Evolutionary conservation across 768 basidiomycete species (phyloP).

Genomic region (Boletus insuetus): DNA sequence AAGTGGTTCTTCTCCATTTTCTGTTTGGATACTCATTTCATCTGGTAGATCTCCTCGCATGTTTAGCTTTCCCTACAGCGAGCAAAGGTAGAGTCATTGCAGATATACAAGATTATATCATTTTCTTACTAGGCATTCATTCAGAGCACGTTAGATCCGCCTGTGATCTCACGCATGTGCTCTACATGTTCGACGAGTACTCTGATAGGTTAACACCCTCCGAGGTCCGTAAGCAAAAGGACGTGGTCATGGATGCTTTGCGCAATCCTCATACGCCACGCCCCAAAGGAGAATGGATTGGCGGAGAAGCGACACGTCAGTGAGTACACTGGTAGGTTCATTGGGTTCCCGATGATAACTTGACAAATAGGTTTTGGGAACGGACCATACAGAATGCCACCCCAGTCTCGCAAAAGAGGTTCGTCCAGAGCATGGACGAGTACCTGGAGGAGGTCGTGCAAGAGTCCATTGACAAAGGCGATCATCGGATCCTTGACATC

Average conservation of each 20-base stretch:
- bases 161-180: constrained; percentile 51
- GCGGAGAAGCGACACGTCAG: constrained; percentile 15
- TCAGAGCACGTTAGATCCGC: constrained; percentile 31
- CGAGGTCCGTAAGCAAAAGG: constrained; percentile 27
- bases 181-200: constrained; percentile 51
- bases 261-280: constrained; percentile 10
- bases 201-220: constrained; percentile 39
- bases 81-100: constrained; percentile 7
- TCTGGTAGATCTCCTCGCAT: constrained; percentile 10
- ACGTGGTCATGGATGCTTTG: constrained; percentile 22
- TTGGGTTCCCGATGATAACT: background rate
- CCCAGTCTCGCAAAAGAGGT: constrained; percentile 22
- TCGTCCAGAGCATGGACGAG: constrained; percentile 36
- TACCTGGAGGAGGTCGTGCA: constrained; percentile 40
- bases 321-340: background rate
- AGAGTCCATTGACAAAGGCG: constrained; percentile 41
- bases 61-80: constrained; percentile 1
- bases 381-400: constrained; percentile 4
- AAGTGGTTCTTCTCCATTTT: background rate
- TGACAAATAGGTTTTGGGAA: constrained; percentile 15
- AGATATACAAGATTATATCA: background rate
- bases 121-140: background rate
- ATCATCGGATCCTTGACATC: constrained; percentile 33
- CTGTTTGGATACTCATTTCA: background rate
- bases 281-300: constrained; percentile 17